Percentiles rank a stretch among this genome's conserved stretches.
phyloP scores from a whole-genome alignment of 805 yeast genomes.

The Soucietia sequanensis region DNA sequence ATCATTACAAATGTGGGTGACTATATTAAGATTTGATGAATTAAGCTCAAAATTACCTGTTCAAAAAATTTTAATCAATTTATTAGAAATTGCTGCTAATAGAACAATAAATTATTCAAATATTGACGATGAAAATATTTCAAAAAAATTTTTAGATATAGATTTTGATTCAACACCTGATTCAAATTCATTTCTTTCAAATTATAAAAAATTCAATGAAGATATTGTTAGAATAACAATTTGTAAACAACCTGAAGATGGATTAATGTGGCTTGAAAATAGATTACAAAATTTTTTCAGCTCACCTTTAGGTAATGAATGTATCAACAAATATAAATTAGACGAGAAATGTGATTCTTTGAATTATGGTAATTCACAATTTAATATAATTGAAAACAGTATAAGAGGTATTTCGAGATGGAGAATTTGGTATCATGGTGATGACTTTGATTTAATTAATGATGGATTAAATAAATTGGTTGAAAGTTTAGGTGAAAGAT shows the following conservation, averaged over 20 bases:
- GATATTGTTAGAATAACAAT: slow-evolving; percentile 87
- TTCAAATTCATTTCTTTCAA: slow-evolving; percentile 67
- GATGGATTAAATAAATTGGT: slow-evolving; percentile 52
- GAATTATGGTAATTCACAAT: slow-evolving; percentile 75
- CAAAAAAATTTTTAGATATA: slow-evolving; percentile 66
- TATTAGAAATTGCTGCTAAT: slow-evolving; percentile 74
- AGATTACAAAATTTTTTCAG: slow-evolving; percentile 72
- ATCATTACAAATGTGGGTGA: slow-evolving; percentile 92
- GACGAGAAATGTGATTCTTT: slow-evolving; percentile 65
- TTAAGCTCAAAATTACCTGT: slow-evolving; percentile 58
- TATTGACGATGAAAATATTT: slow-evolving; percentile 60
- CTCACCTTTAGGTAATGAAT: slow-evolving; percentile 63
- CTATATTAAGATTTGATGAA: slow-evolving; percentile 79
- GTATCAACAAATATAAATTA: slow-evolving; percentile 54
- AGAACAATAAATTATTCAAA: slow-evolving; percentile 73
- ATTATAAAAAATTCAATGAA: slow-evolving; percentile 80
- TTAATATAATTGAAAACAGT: slow-evolving; percentile 84
- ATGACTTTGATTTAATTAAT: slow-evolving; percentile 52
- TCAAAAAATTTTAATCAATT: slow-evolving; percentile 55
- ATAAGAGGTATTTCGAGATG: slow-evolving; percentile 92
- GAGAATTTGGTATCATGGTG: slow-evolving; percentile 83
- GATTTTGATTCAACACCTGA: slow-evolving; percentile 91
- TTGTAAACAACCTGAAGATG: slow-evolving; percentile 80
- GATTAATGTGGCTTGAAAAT: slow-evolving; percentile 77
- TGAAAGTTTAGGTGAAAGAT: slow-evolving; percentile 69